phyloP scores from a whole-genome alignment of 2,329 filamentous ascomycete species.

The Fusarium sp. region DNA sequence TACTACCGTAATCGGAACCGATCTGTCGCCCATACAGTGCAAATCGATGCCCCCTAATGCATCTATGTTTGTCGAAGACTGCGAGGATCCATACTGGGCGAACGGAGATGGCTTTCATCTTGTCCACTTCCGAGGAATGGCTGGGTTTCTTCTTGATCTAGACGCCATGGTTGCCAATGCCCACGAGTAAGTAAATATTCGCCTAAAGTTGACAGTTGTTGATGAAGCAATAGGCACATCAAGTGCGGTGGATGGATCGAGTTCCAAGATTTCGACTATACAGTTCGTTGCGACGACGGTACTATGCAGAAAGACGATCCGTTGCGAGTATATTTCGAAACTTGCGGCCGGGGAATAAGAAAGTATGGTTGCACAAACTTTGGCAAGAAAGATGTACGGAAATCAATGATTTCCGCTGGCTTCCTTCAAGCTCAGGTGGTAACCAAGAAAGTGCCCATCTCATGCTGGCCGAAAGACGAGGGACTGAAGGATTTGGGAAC shows the following conservation, averaged over 20 bases:
- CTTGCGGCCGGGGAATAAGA: conserved; percentile 50
- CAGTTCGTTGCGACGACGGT: conserved; percentile 58
- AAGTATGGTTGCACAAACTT: conserved; percentile 57
- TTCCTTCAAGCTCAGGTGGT: conserved; percentile 60
- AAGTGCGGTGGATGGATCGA: conserved; percentile 65
- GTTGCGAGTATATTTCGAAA: conserved; percentile 52
- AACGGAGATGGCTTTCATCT: conserved; percentile 67
- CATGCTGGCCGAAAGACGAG: conserved; percentile 59
- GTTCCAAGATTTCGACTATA: conserved; percentile 60
- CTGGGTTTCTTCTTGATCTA: conserved; percentile 64
- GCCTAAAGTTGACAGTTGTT: neutral
- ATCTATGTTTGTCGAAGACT: conserved; percentile 73
- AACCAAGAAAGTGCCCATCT: conserved; percentile 61
- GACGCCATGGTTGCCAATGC: conserved; percentile 59
- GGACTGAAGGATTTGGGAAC: conserved; percentile 57
- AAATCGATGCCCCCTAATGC: conserved; percentile 69
- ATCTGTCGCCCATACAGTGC: conserved; percentile 62
- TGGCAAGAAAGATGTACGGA: conserved; percentile 52
- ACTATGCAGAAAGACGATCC: conserved; percentile 58
- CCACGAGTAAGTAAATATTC: conserved; percentile 49
- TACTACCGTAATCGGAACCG: conserved; percentile 57
- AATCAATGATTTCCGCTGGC: conserved; percentile 56
- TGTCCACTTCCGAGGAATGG: conserved; percentile 65
- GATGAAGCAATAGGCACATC: conserved; percentile 52
- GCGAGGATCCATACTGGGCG: conserved; percentile 68